Percentiles rank a stretch among this genome's conserved stretches.
phyloP scores from a whole-genome alignment of 768 basidiomycete species.

The Lentinula lateritia region DNA sequence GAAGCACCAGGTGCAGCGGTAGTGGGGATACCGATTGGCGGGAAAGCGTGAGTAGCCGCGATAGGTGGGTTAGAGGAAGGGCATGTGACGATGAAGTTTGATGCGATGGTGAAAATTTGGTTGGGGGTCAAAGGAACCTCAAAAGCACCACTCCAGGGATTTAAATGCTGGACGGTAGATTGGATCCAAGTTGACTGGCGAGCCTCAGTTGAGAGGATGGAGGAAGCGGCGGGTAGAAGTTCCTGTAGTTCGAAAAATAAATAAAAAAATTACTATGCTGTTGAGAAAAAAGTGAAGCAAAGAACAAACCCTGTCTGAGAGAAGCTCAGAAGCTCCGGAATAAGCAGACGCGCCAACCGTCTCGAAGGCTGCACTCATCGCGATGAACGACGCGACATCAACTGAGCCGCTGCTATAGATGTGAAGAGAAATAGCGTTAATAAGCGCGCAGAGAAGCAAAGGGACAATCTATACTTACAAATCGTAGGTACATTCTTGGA shows the following conservation, averaged over 20 bases:
- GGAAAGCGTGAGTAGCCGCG: constrained; percentile 41
- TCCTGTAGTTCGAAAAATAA: constrained; percentile 9
- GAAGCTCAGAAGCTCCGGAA: constrained; percentile 37
- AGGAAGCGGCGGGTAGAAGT: constrained; percentile 37
- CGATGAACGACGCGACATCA: constrained; percentile 42
- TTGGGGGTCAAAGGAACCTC: constrained; percentile 29
- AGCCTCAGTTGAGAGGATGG: constrained; percentile 51
- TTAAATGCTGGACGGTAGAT: constrained; percentile 38
- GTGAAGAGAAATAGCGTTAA: not conserved
- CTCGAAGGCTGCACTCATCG: constrained; percentile 47
- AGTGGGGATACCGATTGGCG: constrained; percentile 27
- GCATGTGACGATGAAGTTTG: constrained; percentile 41
- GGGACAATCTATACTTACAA: constrained; percentile 36
- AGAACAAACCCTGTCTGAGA: constrained; percentile 31
- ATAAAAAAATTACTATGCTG: constrained; percentile 9
- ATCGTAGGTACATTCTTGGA: constrained; percentile 51
- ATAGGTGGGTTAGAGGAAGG: constrained; percentile 42
- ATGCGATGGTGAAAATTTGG: constrained; percentile 43
- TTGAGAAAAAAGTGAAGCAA: constrained; percentile 19
- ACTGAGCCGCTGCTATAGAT: constrained; percentile 32
- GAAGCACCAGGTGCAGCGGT: constrained; percentile 23
- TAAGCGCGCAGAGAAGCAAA: not conserved
- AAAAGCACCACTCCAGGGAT: constrained; percentile 55
- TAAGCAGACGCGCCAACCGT: constrained; percentile 43
- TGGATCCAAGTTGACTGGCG: constrained; percentile 61